These are phyloP conservation scores for Picea sitchensis DNA, from an alignment of 75 land plant genomes.

Conservation along the genomic window DNA sequence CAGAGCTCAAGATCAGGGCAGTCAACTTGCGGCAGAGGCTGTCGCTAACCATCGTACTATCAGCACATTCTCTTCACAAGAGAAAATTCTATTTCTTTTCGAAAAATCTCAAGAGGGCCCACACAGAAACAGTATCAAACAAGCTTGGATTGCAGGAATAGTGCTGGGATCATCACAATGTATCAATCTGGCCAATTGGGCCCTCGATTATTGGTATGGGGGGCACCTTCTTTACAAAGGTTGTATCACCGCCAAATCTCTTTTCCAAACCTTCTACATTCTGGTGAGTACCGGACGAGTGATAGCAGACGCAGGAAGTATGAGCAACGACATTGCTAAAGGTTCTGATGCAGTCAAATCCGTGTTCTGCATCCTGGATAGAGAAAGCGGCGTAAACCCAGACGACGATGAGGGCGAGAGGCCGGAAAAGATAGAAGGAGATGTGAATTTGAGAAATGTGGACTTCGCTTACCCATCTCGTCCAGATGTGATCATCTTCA, in stretches of 20 bases:
- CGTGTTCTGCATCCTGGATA: conserved; percentile 40
- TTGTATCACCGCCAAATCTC: conserved; percentile 29
- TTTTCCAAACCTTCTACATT: conserved; percentile 71
- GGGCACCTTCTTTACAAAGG: conserved; percentile 46
- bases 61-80: conserved; percentile 52
- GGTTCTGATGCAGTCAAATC: conserved; percentile 37
- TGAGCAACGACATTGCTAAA: conserved; percentile 53
- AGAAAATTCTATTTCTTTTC: conserved; percentile 39
- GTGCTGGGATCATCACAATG: conserved; percentile 60
- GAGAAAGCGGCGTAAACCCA: conserved; percentile 27
- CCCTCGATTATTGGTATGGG: conserved; percentile 82
- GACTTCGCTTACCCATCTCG: conserved; percentile 71
- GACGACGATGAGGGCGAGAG: conserved; percentile 14
- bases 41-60: conserved; percentile 65
- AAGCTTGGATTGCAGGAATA: conserved; percentile 61
- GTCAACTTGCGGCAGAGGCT: conserved; percentile 64
- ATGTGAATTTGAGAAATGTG: conserved; percentile 70
- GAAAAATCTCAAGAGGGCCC: conserved; percentile 44
- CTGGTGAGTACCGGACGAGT: conserved; percentile 73
- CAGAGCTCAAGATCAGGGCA: conserved; percentile 43
- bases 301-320: conserved; percentile 76
- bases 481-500: conserved; percentile 39
- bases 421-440: conserved; percentile 55
- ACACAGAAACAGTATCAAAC: conserved; percentile 27
- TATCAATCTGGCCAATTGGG: too few relatives aligned